phyloP scores from a whole-genome alignment of 148 eudicot genomes.

The Rhododendron mucronatum region DNA sequence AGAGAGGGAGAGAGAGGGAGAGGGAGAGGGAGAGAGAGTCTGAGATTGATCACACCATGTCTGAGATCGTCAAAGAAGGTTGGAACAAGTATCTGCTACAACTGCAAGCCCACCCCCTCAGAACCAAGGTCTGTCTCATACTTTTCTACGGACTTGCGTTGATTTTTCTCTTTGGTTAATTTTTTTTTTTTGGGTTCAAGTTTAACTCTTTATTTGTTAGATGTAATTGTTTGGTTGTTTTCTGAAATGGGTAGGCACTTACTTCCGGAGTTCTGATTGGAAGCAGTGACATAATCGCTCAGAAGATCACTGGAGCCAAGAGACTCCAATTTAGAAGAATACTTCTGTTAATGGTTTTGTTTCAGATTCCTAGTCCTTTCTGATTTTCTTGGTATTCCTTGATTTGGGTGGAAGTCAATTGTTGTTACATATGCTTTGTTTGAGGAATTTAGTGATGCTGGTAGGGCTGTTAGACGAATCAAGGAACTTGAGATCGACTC shows the following conservation, averaged over 20 bases:
- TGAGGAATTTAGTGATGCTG: neutral
- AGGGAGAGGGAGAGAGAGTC: neutral
- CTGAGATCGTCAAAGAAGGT: slow-evolving; percentile 40
- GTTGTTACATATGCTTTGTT: neutral
- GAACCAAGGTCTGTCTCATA: slow-evolving; percentile 42
- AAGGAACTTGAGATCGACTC: neutral
- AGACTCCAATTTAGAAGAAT: slow-evolving; percentile 42
- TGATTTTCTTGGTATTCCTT: neutral
- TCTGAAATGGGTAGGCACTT: slow-evolving; percentile 35
- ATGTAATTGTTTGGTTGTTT: slow-evolving; percentile 9
- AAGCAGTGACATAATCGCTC: slow-evolving; percentile 53
- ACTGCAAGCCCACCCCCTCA: slow-evolving; percentile 50
- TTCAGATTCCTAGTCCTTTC: neutral
- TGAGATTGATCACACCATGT: slow-evolving; percentile 28
- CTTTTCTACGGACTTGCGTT: neutral
- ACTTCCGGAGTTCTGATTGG: slow-evolving; percentile 55
- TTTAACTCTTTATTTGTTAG: neutral
- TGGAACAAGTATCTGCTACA: slow-evolving; percentile 52
- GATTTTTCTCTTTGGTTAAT: neutral
- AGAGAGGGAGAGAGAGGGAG: neutral
- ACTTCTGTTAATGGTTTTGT: slow-evolving; percentile 48
- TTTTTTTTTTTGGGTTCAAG: neutral
- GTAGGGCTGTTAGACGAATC: neutral
- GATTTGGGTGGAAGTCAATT: neutral
- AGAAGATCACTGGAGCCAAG: slow-evolving; percentile 57